phyloP scores from a whole-genome alignment of 345 rosid genomes.

The Syzygium grande region DNA sequence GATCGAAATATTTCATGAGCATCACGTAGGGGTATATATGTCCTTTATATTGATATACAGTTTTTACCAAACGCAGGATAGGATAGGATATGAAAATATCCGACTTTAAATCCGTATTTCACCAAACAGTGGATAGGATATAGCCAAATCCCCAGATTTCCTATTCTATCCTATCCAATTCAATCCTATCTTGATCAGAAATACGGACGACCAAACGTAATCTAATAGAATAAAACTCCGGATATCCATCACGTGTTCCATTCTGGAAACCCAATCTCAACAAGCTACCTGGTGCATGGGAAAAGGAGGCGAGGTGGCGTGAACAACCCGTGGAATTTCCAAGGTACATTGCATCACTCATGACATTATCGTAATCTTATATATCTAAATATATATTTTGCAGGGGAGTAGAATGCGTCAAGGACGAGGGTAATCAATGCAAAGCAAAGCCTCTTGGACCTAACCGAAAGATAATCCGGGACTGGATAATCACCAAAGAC shows the following conservation, averaged over 20 bases:
- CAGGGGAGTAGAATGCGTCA: neutral
- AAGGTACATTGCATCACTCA: constrained; percentile 32
- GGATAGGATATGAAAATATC: too few species aligned
- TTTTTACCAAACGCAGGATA: too few species aligned
- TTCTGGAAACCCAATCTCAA: constrained; percentile 40
- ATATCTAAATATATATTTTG: neutral
- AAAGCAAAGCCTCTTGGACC: constrained; percentile 30
- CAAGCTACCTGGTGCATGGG: constrained; percentile 56
- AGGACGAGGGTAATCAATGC: neutral
- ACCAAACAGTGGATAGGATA: too few species aligned
- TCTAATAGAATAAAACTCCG: neutral
- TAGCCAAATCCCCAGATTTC: too few species aligned
- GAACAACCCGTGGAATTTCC: constrained; percentile 17
- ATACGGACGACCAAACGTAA: too few species aligned
- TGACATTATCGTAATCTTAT: constrained; percentile 23
- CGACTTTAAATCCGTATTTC: too few species aligned
- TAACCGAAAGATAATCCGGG: constrained; percentile 3
- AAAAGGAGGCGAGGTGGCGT: constrained; percentile 9
- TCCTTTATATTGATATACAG: too few species aligned
- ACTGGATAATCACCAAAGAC: constrained; percentile 18
- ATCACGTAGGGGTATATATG: too few species aligned
- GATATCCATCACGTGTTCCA: constrained; percentile 22
- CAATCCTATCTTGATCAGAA: too few species aligned
- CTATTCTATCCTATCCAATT: too few species aligned
- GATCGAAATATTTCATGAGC: too few species aligned